These are phyloP conservation scores for Mycena galopus DNA, from an alignment of 768 basidiomycete genomes.

Conservation along the genomic window DNA sequence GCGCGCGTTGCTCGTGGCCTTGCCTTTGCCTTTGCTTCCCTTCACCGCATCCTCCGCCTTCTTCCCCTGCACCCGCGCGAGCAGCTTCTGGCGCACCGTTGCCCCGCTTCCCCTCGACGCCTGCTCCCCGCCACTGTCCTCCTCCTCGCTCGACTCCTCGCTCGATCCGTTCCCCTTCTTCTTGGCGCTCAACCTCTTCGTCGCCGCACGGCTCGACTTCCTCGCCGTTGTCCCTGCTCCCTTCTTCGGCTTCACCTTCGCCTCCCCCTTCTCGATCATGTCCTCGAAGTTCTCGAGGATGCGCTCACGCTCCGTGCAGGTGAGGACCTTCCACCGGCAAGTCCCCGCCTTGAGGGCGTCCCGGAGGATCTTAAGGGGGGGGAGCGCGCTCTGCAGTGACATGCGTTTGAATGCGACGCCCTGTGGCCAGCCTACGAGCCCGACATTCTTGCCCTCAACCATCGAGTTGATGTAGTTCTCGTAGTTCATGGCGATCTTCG, in stretches of 20 bases:
- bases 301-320: not conserved
- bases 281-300: not conserved
- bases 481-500: constrained; percentile 6
- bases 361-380: not conserved
- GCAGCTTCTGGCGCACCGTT: constrained; percentile 12
- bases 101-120: constrained; percentile 1
- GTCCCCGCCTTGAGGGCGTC: constrained; percentile 6
- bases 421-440: constrained; percentile 8
- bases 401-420: constrained; percentile 5
- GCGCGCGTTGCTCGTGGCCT: not conserved
- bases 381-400: constrained; percentile 2
- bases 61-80: not conserved
- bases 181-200: not conserved
- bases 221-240: not conserved
- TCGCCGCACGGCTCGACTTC: not conserved
- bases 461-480: not conserved
- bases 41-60: not conserved
- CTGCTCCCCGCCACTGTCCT: constrained; percentile 6
- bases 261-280: constrained; percentile 2
- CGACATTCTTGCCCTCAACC: not conserved
- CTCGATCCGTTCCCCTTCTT: not conserved
- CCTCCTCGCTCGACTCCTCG: constrained; percentile 2
- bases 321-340: constrained; percentile 4
- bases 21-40: not conserved
- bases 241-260: constrained; percentile 6